Percentiles rank a stretch among this genome's conserved stretches.
Conservation (phyloP, 2,329 filamentous ascomycete species). For the Orbilia javanica region DNA sequence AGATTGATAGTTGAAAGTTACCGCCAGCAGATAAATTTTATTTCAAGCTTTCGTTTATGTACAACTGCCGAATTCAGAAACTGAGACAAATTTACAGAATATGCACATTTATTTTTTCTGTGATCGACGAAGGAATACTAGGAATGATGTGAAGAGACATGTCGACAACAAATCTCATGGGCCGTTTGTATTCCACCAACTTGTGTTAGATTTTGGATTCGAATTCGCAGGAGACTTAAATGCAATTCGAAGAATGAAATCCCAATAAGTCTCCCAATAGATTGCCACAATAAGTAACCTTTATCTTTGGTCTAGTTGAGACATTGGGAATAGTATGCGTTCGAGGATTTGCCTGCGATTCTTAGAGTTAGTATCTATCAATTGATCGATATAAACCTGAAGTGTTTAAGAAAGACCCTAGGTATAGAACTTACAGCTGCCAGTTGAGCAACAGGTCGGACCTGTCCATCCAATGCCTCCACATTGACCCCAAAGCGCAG, state of each 20-base stretch:
- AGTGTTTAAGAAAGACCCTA: not conserved
- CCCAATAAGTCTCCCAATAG: not conserved
- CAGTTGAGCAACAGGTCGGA: conserved; percentile 63
- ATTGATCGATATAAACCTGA: too few species aligned
- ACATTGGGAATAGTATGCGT: conserved; percentile 63
- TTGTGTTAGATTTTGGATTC: too few species aligned
- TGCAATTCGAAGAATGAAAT: not conserved
- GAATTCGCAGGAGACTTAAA: not conserved
- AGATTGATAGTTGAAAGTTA: not conserved
- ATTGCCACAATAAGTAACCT: not conserved
- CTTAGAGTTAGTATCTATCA: not conserved
- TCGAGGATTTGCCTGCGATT: conserved; percentile 59
- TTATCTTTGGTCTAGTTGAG: not conserved
- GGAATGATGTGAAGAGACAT: not conserved
- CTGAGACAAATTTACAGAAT: not conserved
- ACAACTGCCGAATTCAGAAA: not conserved
- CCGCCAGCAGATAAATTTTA: not conserved
- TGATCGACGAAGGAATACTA: not conserved
- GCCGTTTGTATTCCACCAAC: not conserved
- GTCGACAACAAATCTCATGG: not conserved
- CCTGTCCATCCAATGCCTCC: conserved; percentile 64
- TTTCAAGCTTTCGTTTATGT: not conserved
- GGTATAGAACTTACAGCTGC: conserved; percentile 61
- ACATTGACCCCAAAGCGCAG: conserved; percentile 64
- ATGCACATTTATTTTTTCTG: too few species aligned